Evolutionary conservation across 2,329 filamentous ascomycete species (phyloP), one percentile per base, ranked within the genome.

Genomic region (Fusarium sp.): DNA sequence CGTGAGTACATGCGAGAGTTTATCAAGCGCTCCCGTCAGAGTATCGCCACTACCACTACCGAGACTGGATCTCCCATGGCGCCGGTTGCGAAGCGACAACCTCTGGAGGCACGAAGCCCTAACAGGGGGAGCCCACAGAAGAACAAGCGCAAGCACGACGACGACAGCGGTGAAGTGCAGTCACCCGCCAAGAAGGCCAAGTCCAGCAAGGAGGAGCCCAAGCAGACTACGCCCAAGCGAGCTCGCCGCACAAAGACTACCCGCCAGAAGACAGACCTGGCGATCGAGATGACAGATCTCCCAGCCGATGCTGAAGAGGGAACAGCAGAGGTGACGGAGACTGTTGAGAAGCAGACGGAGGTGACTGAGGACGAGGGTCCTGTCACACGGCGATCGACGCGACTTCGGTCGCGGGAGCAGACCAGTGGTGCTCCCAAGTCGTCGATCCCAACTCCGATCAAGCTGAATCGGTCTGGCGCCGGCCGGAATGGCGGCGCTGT

Each of bases 1-100:
- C 80, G 82, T 1, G 81, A 81, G 13, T 83, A 79, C 37, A 78
- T 83, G 76, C 74, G 79, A 6, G 79, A 80, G 18, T 84, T 84
- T 50, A 83, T 83, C 69, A 80, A 79, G 58, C 79, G 80, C n/a
- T 78, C 81, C 29, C 79, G 75, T 22, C 79, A 78, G 52, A 69
- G 70, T 11, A 79, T 80, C 3, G 72, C 81, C 14, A 68, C 72
- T 4, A 79, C 80, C 3, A 72, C 81, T 14, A 78, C 80, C 1
- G 80, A 80, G 42, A 72, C 77, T 2, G 81, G 80, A 5, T 82
- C 80, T n/a, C 79, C 80, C 16, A 73, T 81, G 27, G 76, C 79
- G 8, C 66, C 70, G 9, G n/a, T 63, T 7, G 22, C 56, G 1
- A 77, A 79, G 70, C 78, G 82, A 37, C 73, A 73, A 38, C 80